Evolutionary conservation across 2,329 filamentous ascomycete genomes (phyloP).

Genomic region (Ophiostoma australiae): DNA sequence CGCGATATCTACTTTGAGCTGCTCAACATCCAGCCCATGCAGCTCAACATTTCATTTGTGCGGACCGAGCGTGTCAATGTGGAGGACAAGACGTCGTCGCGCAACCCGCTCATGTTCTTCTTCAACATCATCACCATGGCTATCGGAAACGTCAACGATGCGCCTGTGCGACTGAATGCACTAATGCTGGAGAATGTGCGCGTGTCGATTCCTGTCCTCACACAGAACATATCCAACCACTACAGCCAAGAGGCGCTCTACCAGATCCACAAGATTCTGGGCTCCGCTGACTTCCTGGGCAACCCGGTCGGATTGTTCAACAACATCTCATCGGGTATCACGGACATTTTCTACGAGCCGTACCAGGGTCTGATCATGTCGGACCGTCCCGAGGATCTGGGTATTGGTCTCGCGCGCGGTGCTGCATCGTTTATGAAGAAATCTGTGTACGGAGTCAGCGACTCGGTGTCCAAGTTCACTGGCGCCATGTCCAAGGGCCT

Average conservation of each 20-base stretch:
- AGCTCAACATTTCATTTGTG: slow-evolving; percentile 94
- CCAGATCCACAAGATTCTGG: slow-evolving; percentile 94
- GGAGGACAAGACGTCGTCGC: slow-evolving; percentile 84
- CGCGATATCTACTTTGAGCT: slow-evolving; percentile 98
- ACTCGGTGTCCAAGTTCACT: slow-evolving; percentile 96
- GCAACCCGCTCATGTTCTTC: slow-evolving; percentile 97
- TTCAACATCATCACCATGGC: slow-evolving; percentile 99
- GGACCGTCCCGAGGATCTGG: slow-evolving; percentile 90
- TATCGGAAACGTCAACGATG: slow-evolving; percentile 97
- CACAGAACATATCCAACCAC: slow-evolving; percentile 84
- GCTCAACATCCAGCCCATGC: slow-evolving; percentile 95
- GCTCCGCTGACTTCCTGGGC: slow-evolving; percentile 93
- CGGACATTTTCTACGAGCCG: slow-evolving; percentile 98
- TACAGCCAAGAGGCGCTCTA: slow-evolving; percentile 95
- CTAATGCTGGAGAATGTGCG: slow-evolving; percentile 92
- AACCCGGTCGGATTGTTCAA: slow-evolving; percentile 98
- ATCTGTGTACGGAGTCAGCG: slow-evolving; percentile 93
- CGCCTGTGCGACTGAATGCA: slow-evolving; percentile 87
- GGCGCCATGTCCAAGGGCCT: slow-evolving; percentile 96
- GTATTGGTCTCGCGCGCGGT: slow-evolving; percentile 90
- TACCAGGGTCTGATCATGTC: slow-evolving; percentile 96
- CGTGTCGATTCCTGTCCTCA: slow-evolving; percentile 76
- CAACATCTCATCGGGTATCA: slow-evolving; percentile 93
- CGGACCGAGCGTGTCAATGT: slow-evolving; percentile 94
- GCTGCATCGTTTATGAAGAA: slow-evolving; percentile 98